Conservation (phyloP, 129 eudicot species). For the Helichrysum umbraculigerum region DNA sequence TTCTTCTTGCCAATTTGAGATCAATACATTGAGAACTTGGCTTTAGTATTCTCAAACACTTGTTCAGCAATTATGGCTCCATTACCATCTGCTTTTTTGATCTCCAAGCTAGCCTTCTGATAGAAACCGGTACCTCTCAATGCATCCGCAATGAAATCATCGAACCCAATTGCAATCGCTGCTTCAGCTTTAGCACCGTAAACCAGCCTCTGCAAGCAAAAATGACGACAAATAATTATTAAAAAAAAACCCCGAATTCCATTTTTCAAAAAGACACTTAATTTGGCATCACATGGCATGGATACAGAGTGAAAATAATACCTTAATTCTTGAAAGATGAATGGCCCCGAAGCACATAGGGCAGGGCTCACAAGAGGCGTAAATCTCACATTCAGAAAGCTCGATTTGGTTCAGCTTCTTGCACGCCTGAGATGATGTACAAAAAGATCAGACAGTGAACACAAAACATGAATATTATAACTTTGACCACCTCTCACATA, state of each 20-base stretch:
- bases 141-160: slow-evolving; percentile 18
- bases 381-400: slow-evolving; percentile 18
- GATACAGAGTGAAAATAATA: background rate
- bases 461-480: background rate
- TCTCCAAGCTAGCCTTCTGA: slow-evolving; percentile 15
- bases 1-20: background rate
- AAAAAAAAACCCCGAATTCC: background rate
- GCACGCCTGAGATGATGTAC: slow-evolving; percentile 7
- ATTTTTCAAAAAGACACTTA: background rate
- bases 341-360: slow-evolving; percentile 20
- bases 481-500: background rate
- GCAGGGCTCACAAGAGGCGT: slow-evolving; percentile 24
- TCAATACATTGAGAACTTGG: slow-evolving; percentile 22
- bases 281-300: background rate
- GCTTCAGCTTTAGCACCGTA: slow-evolving; percentile 17
- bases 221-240: background rate
- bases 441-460: background rate
- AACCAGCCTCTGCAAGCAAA: slow-evolving; percentile 17
- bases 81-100: slow-evolving; percentile 14
- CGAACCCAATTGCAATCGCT: slow-evolving; percentile 17
- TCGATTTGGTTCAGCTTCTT: slow-evolving; percentile 20
- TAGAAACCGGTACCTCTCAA: slow-evolving; percentile 17
- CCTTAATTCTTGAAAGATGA: slow-evolving; percentile 20
- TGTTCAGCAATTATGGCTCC: slow-evolving; percentile 21
- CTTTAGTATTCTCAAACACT: slow-evolving; percentile 18